Evolutionary conservation across 192 early-diverging fungal genomes (phyloP).

Genomic region (Umbelopsis sp.): DNA sequence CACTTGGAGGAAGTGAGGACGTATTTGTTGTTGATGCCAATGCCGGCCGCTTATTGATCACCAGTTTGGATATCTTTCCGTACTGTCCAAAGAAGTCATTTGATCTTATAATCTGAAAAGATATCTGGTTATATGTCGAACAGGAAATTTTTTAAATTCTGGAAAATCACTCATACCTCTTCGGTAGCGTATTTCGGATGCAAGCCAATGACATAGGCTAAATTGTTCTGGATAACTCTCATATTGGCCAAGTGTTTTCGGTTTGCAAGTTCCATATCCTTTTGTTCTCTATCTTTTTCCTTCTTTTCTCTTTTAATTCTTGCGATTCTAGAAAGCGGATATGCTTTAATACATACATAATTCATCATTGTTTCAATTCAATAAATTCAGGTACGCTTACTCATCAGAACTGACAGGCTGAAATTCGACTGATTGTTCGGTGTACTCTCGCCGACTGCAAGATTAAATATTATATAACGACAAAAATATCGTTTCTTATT

Average conservation of each 20-base stretch:
- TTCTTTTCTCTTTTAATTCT: conserved; percentile 49
- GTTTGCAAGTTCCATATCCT: conserved; percentile 77
- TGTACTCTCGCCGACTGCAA: conserved; percentile 73
- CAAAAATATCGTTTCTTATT: not conserved
- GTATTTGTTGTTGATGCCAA: conserved; percentile 36
- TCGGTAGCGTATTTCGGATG: conserved; percentile 83
- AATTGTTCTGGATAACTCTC: conserved; percentile 91
- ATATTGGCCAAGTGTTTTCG: conserved; percentile 78
- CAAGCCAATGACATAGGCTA: conserved; percentile 93
- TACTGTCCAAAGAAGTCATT: conserved; percentile 98
- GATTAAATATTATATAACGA: not conserved
- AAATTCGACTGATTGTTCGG: conserved; percentile 84
- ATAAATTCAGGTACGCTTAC: conserved; percentile 6
- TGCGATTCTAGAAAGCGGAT: conserved; percentile 33
- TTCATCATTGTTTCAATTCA: not conserved
- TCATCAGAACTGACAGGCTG: conserved; percentile 85
- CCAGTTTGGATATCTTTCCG: conserved; percentile 94
- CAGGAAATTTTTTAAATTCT: not conserved
- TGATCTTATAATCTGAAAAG: conserved; percentile 63
- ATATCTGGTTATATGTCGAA: not conserved
- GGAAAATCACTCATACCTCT: conserved; percentile 57
- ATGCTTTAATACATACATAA: not conserved
- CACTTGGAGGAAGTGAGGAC: conserved; percentile 46
- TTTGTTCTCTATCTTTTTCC: conserved; percentile 79
- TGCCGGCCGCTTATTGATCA: conserved; percentile 79